Percentiles rank a stretch among this genome's conserved stretches.
Evolutionary conservation across 1,284 basidiomycete genomes (phyloP).

Genomic region (Veloboletus limbatus): DNA sequence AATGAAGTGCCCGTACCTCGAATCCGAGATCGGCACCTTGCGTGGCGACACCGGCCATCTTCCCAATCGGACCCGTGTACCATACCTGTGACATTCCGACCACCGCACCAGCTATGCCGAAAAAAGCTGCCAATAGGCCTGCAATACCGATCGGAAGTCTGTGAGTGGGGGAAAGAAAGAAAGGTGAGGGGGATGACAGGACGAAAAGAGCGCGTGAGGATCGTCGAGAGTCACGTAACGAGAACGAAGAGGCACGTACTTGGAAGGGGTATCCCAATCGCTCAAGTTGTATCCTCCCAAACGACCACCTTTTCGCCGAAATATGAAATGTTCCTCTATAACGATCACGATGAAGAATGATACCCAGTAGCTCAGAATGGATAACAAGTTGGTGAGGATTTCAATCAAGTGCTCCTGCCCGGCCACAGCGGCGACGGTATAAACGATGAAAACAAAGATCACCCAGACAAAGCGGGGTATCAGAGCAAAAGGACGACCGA

Average conservation of each 20-base stretch:
- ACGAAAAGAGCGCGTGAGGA: background rate
- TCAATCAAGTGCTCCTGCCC: slow-evolving; percentile 60
- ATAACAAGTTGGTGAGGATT: slow-evolving; percentile 53
- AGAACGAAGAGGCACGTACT: slow-evolving; percentile 26
- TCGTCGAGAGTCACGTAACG: background rate
- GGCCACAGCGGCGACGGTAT: slow-evolving; percentile 59
- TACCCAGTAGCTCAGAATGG: slow-evolving; percentile 64
- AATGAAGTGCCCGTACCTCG: slow-evolving; percentile 42
- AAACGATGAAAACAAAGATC: slow-evolving; percentile 48
- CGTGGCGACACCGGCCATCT: slow-evolving; percentile 42
- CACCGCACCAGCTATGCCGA: slow-evolving; percentile 47
- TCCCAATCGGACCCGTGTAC: slow-evolving; percentile 53
- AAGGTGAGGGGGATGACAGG: no score
- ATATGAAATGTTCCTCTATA: slow-evolving; percentile 56
- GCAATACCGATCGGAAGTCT: slow-evolving; percentile 57
- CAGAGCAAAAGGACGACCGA: slow-evolving; percentile 51
- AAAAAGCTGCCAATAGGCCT: slow-evolving; percentile 47
- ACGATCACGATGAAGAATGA: slow-evolving; percentile 60
- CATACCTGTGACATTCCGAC: slow-evolving; percentile 50
- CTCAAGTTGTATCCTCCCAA: slow-evolving; percentile 53
- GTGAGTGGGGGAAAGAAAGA: background rate
- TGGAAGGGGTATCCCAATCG: slow-evolving; percentile 50
- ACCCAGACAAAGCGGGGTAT: slow-evolving; percentile 64
- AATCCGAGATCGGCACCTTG: slow-evolving; percentile 57
- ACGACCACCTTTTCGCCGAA: slow-evolving; percentile 42